phyloP scores from a whole-genome alignment of 2,329 filamentous ascomycete species.

The Verticillium albo-atrum region DNA sequence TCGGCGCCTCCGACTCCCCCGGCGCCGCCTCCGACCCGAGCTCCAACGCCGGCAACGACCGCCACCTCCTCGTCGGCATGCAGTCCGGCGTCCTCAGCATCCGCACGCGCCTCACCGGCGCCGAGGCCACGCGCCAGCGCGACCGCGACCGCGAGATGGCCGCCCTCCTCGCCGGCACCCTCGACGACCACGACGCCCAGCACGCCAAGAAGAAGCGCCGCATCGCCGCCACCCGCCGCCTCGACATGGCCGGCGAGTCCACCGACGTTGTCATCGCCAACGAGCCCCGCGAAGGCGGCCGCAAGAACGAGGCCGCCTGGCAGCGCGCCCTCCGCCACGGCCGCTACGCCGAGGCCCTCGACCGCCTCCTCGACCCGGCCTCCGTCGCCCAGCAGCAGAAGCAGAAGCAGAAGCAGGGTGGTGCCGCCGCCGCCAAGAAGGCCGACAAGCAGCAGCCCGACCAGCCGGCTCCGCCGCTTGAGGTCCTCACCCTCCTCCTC shows the following conservation, averaged over 20 bases:
- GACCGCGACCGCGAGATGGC: conserved; percentile 83
- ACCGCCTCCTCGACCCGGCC: conserved; percentile 62
- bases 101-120: conserved; percentile 79
- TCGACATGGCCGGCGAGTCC: conserved; percentile 73
- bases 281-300: conserved; percentile 49
- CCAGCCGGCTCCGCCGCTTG: conserved; percentile 53
- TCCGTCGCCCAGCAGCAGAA: conserved; percentile 15
- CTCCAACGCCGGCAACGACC: conserved; percentile 60
- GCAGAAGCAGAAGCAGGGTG: not conserved
- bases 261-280: conserved; percentile 87
- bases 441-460: conserved; percentile 3
- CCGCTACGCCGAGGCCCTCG: conserved; percentile 72
- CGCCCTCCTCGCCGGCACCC: conserved; percentile 70
- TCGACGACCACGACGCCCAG: conserved; percentile 72
- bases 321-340: conserved; percentile 76
- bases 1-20: conserved; percentile 57
- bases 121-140: conserved; percentile 70
- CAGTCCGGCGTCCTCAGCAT: conserved; percentile 88
- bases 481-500: conserved; percentile 71
- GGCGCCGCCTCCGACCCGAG: conserved; percentile 15
- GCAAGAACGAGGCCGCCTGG: conserved; percentile 68
- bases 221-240: conserved; percentile 41
- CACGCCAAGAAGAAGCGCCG: conserved; percentile 64
- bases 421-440: not conserved
- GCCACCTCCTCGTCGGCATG: conserved; percentile 92